Percentiles rank a stretch among this genome's conserved stretches.
Conservation (phyloP, 1,284 basidiomycete genomes). For the Leccinum variabile region DNA sequence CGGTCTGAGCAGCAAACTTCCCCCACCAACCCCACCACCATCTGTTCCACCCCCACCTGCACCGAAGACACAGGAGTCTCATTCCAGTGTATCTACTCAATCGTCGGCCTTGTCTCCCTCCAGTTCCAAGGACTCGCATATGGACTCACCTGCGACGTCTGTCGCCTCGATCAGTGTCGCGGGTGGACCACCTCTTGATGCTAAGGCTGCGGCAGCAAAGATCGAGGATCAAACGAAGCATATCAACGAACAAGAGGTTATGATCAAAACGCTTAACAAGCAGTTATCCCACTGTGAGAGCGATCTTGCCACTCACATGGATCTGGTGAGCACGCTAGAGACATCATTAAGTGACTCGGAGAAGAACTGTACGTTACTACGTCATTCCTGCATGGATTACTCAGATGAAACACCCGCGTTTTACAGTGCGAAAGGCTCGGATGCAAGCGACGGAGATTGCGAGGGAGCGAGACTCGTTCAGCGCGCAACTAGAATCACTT, state of each 20-base stretch:
- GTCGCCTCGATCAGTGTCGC: conserved; percentile 41
- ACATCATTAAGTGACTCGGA: conserved; percentile 85
- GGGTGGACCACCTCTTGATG: conserved; percentile 43
- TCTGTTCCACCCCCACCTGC: conserved; percentile 85
- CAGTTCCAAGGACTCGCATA: conserved; percentile 62
- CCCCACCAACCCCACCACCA: conserved; percentile 87
- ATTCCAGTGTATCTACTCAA: conserved; percentile 53
- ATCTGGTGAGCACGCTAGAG: conserved; percentile 82
- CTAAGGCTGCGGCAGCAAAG: conserved; percentile 52
- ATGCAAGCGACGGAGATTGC: conserved; percentile 87
- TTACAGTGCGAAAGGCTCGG: conserved; percentile 81
- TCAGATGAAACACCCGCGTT: conserved; percentile 22
- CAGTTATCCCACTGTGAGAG: conserved; percentile 88
- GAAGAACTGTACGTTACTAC: conserved; percentile 72
- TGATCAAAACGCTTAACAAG: conserved; percentile 92
- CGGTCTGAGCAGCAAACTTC: conserved; percentile 71
- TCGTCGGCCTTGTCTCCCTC: conserved; percentile 52
- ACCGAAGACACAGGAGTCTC: conserved; percentile 54
- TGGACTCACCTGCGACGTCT: conserved; percentile 70
- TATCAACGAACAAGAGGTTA: conserved; percentile 80
- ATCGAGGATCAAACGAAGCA: conserved; percentile 75
- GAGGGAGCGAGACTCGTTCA: conserved; percentile 77
- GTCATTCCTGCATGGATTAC: conserved; percentile 14
- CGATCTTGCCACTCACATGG: conserved; percentile 89
- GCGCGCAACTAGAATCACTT: conserved; percentile 60